These are phyloP conservation scores for Madurella mycetomatis DNA, from an alignment of 2,329 filamentous ascomycete species.

Conservation along the genomic window DNA sequence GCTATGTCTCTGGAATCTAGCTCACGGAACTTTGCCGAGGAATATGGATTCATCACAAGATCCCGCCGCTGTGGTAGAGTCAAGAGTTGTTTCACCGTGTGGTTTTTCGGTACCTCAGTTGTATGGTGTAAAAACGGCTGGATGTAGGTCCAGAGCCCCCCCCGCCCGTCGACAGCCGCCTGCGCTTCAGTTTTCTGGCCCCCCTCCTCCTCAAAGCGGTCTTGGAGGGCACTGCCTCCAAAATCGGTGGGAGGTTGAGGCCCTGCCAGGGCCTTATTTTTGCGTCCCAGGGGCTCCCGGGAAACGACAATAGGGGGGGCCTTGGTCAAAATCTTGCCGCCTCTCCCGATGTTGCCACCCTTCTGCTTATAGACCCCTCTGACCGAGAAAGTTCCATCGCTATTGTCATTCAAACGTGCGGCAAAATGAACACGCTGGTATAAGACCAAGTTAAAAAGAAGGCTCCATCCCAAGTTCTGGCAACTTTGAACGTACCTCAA, in stretches of 20 bases:
- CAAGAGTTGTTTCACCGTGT: slow-evolving; percentile 26
- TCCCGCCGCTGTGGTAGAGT: slow-evolving; percentile 25
- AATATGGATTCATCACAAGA: slow-evolving; percentile 24
- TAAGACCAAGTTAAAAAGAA: background rate
- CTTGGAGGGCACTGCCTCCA: background rate
- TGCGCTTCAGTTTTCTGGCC: background rate
- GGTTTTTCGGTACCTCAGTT: slow-evolving; percentile 3
- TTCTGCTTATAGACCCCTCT: slow-evolving; percentile 12
- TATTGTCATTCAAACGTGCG: slow-evolving; percentile 21
- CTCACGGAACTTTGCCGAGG: slow-evolving; percentile 15
- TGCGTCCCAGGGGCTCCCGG: background rate
- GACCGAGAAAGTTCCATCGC: slow-evolving; percentile 22
- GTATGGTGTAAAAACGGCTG: slow-evolving; percentile 19
- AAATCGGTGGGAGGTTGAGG: slow-evolving; percentile 3
- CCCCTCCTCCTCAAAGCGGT: background rate
- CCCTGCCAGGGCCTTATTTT: background rate
- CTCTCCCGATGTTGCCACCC: background rate
- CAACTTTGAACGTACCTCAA: slow-evolving; percentile 11
- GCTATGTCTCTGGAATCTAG: slow-evolving; percentile 24
- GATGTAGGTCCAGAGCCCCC: slow-evolving; percentile 28
- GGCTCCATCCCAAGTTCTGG: background rate
- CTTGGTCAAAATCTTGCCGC: slow-evolving; percentile 12
- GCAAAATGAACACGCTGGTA: slow-evolving; percentile 19
- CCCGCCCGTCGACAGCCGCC: background rate
- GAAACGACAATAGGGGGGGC: slow-evolving; percentile 21